Percentiles rank a stretch among this genome's conserved stretches.
Evolutionary conservation across 169 alveolate species (phyloP).

Genomic region (Plasmodium fragile): DNA sequence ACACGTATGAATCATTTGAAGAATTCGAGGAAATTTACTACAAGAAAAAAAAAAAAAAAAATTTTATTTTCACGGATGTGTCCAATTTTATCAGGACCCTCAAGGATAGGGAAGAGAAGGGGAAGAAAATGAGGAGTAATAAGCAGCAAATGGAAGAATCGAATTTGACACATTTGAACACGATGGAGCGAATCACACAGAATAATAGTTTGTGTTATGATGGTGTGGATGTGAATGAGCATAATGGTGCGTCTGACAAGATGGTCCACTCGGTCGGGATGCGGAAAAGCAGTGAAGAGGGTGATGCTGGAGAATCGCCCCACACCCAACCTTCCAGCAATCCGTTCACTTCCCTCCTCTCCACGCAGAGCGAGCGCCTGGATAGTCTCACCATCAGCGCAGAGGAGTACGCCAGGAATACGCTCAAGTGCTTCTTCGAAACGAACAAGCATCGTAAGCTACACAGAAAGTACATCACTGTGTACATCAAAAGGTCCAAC

Average conservation of each 20-base stretch:
- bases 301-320: too few species aligned
- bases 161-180: neutral
- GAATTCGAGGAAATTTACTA: conserved; percentile 33
- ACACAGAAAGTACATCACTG: conserved; percentile 48
- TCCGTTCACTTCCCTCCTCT: neutral
- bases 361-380: neutral
- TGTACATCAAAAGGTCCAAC: conserved; percentile 15
- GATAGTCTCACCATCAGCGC: conserved; percentile 23
- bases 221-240: neutral
- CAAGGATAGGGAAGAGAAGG: conserved; percentile 12
- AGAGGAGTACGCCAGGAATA: conserved; percentile 46
- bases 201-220: neutral
- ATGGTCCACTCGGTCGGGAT: neutral
- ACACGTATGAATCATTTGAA: conserved; percentile 16
- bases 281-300: neutral
- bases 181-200: conserved; percentile 2
- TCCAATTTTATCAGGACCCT: conserved; percentile 28
- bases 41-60: conserved; percentile 23
- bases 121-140: neutral
- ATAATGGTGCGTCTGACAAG: neutral
- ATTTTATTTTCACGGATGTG: conserved; percentile 54
- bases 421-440: conserved; percentile 43
- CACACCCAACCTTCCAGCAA: neutral
- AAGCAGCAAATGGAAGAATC: neutral
- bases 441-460: conserved; percentile 20